Percentiles rank a stretch among this genome's conserved stretches.
Conservation (phyloP, 768 basidiomycete species). For the Mycena filopes region DNA sequence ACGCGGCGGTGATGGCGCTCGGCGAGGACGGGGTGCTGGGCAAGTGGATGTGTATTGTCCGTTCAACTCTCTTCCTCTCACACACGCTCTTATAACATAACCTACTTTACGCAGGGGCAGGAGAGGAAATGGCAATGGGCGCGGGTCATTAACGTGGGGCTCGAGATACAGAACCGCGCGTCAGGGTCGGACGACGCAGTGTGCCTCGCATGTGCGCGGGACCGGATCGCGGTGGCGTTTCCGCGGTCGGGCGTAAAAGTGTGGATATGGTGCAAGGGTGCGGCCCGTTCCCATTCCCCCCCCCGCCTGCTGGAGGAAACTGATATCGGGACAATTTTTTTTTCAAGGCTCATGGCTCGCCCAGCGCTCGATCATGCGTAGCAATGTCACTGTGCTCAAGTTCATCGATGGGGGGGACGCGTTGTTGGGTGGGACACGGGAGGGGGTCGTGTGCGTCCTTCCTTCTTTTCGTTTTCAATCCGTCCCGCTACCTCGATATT, state of each 20-base stretch:
- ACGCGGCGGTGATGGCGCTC: conserved; percentile 66
- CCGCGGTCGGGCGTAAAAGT: conserved; percentile 69
- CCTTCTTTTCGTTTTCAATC: not conserved
- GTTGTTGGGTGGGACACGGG: conserved; percentile 74
- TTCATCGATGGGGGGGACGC: conserved; percentile 73
- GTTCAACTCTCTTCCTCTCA: conserved; percentile 34
- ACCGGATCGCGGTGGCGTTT: conserved; percentile 71
- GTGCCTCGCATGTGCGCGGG: conserved; percentile 65
- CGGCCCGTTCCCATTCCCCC: not conserved
- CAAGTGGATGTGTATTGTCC: conserved; percentile 68
- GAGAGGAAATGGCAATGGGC: conserved; percentile 66
- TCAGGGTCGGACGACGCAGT: conserved; percentile 52
- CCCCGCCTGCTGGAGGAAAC: not conserved
- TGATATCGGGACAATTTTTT: conserved; percentile 12
- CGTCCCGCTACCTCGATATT: too few species aligned
- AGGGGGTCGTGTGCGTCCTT: conserved; percentile 69
- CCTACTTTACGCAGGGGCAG: conserved; percentile 52
- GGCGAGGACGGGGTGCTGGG: conserved; percentile 66
- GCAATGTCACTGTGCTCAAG: conserved; percentile 70
- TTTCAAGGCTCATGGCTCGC: conserved; percentile 68
- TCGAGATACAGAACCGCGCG: conserved; percentile 45
- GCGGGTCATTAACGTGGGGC: conserved; percentile 62
- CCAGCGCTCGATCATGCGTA: conserved; percentile 71
- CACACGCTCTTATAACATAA: conserved; percentile 6
- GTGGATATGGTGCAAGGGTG: conserved; percentile 73